Percentiles rank a stretch among this genome's conserved stretches.
Conservation (phyloP, 2,329 filamentous ascomycete species). For the Colletotrichum sp. region DNA sequence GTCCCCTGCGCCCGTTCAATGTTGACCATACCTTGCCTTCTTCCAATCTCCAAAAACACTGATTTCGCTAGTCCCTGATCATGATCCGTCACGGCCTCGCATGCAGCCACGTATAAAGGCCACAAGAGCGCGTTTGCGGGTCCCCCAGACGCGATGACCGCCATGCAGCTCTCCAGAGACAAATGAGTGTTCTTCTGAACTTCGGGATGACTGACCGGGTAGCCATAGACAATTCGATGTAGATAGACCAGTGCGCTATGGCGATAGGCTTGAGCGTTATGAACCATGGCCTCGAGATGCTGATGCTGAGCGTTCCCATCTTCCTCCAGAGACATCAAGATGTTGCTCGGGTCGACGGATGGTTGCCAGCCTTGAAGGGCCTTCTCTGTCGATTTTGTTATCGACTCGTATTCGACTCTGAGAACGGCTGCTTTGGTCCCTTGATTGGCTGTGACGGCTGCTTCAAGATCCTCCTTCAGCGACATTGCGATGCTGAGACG, state of each 20-base stretch:
- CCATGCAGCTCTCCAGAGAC: neutral
- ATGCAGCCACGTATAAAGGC: neutral
- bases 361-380: neutral
- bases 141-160: neutral
- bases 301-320: neutral
- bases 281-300: neutral
- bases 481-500: neutral
- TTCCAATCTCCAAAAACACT: neutral
- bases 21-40: neutral
- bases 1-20: accelerated
- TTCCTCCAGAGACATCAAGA: neutral
- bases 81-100: neutral
- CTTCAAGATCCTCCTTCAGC: neutral
- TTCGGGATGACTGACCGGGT: neutral
- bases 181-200: neutral
- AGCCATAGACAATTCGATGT: neutral
- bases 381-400: neutral
- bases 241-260: neutral
- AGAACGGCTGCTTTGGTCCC: neutral
- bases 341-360: neutral
- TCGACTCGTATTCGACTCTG: neutral
- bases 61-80: neutral
- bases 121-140: neutral
- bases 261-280: neutral
- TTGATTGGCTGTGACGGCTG: neutral